phyloP scores from a whole-genome alignment of 202 grass and related monocot genomes.

The Zizania palustris region DNA sequence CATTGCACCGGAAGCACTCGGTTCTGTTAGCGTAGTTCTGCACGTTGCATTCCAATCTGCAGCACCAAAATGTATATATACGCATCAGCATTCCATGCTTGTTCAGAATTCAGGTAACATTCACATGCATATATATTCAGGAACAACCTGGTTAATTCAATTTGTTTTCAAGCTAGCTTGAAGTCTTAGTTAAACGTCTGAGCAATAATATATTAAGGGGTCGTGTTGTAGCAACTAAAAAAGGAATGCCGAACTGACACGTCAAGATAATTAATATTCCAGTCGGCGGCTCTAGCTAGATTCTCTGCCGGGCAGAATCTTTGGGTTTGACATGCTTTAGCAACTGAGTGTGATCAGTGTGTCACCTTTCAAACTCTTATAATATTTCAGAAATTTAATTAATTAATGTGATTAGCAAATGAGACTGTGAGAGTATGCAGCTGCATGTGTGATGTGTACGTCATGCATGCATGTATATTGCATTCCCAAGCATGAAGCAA shows the following conservation, averaged over 20 bases:
- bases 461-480: constrained; percentile 29
- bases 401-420: not conserved
- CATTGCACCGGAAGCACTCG: constrained; percentile 73
- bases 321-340: constrained; percentile 2
- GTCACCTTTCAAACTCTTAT: not conserved
- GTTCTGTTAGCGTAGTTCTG: constrained; percentile 89
- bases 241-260: constrained; percentile 40
- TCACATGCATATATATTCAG: not conserved
- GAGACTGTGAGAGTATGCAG: not conserved
- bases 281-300: not conserved
- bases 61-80: not conserved
- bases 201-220: not conserved
- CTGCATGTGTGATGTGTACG: constrained; percentile 44
- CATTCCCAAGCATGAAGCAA: constrained; percentile 7
- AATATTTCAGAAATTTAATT: not conserved
- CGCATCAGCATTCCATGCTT: constrained; percentile 3
- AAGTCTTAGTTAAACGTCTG: not conserved
- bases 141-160: not conserved
- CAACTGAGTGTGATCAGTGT: not conserved
- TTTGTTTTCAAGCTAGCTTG: not conserved
- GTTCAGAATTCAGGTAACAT: too few relatives aligned
- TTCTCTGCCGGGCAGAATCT: constrained; percentile 9
- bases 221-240: not conserved
- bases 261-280: constrained; percentile 22
- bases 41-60: constrained; percentile 67